These are phyloP conservation scores for Pisolithus sp. DNA, from an alignment of 768 basidiomycete species.

Conservation along the genomic window DNA sequence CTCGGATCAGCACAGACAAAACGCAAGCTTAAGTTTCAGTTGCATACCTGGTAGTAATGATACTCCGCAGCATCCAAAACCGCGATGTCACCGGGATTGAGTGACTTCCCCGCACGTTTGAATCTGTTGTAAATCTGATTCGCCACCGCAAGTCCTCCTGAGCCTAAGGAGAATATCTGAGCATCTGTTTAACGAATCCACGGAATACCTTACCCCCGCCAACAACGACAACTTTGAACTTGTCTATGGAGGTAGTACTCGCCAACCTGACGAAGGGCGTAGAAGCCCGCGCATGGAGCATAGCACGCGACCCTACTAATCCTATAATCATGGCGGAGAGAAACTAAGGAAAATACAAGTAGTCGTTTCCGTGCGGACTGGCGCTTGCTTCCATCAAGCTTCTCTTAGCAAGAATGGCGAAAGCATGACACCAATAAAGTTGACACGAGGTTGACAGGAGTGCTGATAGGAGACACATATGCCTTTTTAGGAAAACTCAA, in stretches of 20 bases:
- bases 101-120: slow-evolving; percentile 55
- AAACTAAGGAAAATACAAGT: slow-evolving; percentile 3
- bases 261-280: slow-evolving; percentile 13
- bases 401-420: slow-evolving; percentile 1
- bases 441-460: neutral
- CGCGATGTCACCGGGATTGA: slow-evolving; percentile 73
- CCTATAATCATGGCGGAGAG: slow-evolving; percentile 7
- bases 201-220: slow-evolving; percentile 62
- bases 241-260: slow-evolving; percentile 34
- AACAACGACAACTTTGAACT: slow-evolving; percentile 79
- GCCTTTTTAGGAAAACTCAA: neutral
- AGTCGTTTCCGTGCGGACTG: neutral
- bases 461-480: neutral
- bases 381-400: neutral
- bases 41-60: slow-evolving; percentile 76
- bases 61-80: slow-evolving; percentile 77
- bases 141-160: slow-evolving; percentile 75
- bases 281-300: slow-evolving; percentile 3
- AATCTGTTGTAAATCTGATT: slow-evolving; percentile 85
- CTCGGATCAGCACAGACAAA: neutral
- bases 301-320: slow-evolving; percentile 3
- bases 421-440: neutral
- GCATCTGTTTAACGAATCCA: neutral
- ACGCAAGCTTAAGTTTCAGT: neutral
- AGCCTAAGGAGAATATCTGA: slow-evolving; percentile 42